A percentile compares a stretch with the other conserved stretches of the same genome.
Conservation (phyloP, 495 filamentous ascomycete genomes). For the Barbatosphaeria neglecta region DNA sequence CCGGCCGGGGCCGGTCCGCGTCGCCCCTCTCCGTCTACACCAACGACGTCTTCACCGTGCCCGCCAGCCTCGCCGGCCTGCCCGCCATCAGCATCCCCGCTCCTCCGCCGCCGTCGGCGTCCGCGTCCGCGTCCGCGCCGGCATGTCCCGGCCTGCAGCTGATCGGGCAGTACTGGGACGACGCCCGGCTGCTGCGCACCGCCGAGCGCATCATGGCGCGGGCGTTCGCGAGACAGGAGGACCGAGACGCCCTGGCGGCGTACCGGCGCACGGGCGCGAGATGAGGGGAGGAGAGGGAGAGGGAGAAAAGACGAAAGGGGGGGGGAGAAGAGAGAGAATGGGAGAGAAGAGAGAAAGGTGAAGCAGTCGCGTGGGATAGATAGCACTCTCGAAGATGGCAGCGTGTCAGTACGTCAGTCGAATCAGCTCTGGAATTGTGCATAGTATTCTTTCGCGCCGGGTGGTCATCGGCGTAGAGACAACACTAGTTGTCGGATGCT, state of each 20-base stretch:
- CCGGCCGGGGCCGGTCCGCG: slow-evolving; percentile 18
- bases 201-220: slow-evolving; percentile 22
- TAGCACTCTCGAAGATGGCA: no score
- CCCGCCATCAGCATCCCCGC: slow-evolving; percentile 82
- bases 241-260: not conserved
- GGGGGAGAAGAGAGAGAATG: no score
- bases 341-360: no score
- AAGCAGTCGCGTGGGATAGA: no score
- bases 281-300: not conserved
- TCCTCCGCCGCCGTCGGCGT: slow-evolving; percentile 15
- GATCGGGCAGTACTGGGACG: slow-evolving; percentile 84
- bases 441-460: no score
- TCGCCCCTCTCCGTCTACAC: slow-evolving; percentile 48
- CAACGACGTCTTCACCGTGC: slow-evolving; percentile 93
- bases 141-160: slow-evolving; percentile 65
- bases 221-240: not conserved
- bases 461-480: no score
- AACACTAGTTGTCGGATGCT: no score
- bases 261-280: not conserved
- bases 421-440: no score
- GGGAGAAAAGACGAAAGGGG: no score
- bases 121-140: slow-evolving; percentile 9
- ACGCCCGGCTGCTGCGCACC: slow-evolving; percentile 49
- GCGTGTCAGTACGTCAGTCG: no score
- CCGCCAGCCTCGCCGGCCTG: slow-evolving; percentile 83